These are phyloP conservation scores for Trametes punicea DNA, from an alignment of 768 basidiomycete genomes.

Conservation along the genomic window DNA sequence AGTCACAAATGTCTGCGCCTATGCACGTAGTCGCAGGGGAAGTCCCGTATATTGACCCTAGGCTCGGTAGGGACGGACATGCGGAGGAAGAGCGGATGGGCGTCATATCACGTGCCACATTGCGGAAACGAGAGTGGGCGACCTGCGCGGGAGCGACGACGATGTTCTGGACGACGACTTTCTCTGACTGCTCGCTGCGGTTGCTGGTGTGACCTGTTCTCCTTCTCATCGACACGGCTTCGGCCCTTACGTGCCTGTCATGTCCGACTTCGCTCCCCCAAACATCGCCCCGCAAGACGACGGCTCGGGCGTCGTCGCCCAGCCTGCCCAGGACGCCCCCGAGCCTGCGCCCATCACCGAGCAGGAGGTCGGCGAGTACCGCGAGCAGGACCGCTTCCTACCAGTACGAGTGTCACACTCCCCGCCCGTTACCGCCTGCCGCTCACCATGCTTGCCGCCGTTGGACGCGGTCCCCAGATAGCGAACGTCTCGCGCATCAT, in stretches of 20 bases:
- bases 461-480: constrained; percentile 50
- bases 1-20: too few relatives aligned
- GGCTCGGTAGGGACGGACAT: too few relatives aligned
- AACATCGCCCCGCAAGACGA: constrained; percentile 37
- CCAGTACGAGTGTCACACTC: constrained; percentile 53
- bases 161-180: not conserved
- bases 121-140: not conserved
- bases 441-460: not conserved
- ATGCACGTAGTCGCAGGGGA: too few relatives aligned
- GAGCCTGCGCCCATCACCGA: constrained; percentile 79
- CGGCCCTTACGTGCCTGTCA: constrained; percentile 1
- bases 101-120: constrained; percentile 8
- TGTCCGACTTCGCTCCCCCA: constrained; percentile 31
- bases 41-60: too few relatives aligned
- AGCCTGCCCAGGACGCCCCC: constrained; percentile 38
- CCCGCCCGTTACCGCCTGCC: not conserved
- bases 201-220: not conserved
- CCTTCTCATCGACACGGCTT: not conserved
- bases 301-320: constrained; percentile 29
- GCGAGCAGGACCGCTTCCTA: constrained; percentile 94
- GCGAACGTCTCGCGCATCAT: constrained; percentile 98
- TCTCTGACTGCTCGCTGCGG: not conserved
- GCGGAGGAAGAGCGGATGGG: not conserved
- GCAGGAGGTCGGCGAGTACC: constrained; percentile 89
- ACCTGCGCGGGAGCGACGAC: not conserved